Evolutionary conservation across 2,329 filamentous ascomycete genomes (phyloP), one percentile per base, ranked within the genome.

Genomic region (Laburnicola sp.): DNA sequence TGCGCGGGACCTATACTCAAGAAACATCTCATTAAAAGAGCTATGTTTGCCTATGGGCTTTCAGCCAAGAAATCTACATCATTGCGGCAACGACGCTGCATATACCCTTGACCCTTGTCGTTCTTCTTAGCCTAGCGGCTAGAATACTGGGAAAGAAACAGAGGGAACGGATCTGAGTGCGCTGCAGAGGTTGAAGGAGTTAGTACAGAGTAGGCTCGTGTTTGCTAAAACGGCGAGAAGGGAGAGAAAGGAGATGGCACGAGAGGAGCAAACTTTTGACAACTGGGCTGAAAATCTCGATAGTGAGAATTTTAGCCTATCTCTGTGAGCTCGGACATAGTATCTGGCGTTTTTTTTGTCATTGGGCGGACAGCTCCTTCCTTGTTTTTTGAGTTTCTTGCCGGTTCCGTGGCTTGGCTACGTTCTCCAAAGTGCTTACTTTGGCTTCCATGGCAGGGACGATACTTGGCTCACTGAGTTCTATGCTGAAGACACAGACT

Each of bases 41-140:
- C 40, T 56, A 8, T 56, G 53, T 39, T 28, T 8, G 32, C 31
- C 49, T 23, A 32, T 50, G 31, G 51, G 43, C 28, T 38, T 54
- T 11, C 28, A 45, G 23, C 38, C 47, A n/a, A 38, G 3, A 3
- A 48, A 50, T 23, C 23, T 54, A 30, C 51, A 50, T 36, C 30
- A 27, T 31, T 54, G 35, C 21, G 51, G 48, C 31, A 54, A 54
- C 23, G 51, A 54, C 28, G 51, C 51, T 25, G 48, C 47, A 11
- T 50, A 47, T 44, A 50, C 49, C 27, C 45, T 56, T 3, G 25
- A n/a, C n/a, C n/a, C n/a, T n/a, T n/a, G n/a, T 53, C 34, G 46
- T 43, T 26, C 37, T 52, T 46, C 34, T 56, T 9, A 53, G 50
- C 21, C 50, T 56, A 31, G 53, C 44, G 28, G 9, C 37, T 31